Evolutionary conservation across 169 alveolate species (phyloP).

Genomic region (Cystoisospora suis): DNA sequence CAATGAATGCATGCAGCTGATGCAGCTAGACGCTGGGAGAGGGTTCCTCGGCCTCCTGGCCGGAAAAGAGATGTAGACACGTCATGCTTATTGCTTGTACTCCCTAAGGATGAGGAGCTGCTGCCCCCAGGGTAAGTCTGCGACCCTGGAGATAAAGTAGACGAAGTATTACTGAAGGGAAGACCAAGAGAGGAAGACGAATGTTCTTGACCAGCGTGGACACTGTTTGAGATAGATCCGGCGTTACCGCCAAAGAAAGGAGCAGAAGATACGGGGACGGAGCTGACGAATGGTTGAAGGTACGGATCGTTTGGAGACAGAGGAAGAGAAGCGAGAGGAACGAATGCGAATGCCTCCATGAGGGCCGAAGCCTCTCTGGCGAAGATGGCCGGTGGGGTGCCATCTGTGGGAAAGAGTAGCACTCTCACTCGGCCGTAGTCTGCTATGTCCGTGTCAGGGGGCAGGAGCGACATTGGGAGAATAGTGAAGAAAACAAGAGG

Average conservation of each 20-base stretch:
- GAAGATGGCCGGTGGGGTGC: conserved; percentile 27
- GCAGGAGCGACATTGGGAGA: conserved; percentile 11
- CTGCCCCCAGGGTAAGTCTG: too few relatives aligned
- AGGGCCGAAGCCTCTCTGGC: conserved; percentile 8
- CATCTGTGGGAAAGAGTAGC: conserved; percentile 40
- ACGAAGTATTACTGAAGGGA: too few relatives aligned
- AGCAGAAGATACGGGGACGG: too few relatives aligned
- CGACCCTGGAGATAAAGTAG: too few relatives aligned
- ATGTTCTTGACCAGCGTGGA: neutral
- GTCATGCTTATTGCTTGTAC: neutral
- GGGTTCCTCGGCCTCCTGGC: neutral
- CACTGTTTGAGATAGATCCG: neutral
- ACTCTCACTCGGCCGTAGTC: conserved; percentile 34
- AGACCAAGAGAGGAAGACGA: neutral
- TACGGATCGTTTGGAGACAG: conserved; percentile 27
- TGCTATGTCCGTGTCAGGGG: conserved; percentile 36
- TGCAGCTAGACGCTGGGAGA: conserved; percentile 5
- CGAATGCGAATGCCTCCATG: conserved; percentile 6
- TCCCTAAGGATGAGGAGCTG: too few relatives aligned
- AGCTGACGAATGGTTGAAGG: conserved; percentile 28
- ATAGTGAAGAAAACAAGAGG: neutral
- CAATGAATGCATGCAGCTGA: conserved; percentile 7
- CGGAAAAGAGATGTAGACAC: neutral
- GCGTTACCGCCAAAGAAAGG: neutral
- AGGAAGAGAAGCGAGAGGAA: conserved; percentile 17